phyloP scores from a whole-genome alignment of 495 filamentous ascomycete genomes.

The Aspergillus egyptiacus region DNA sequence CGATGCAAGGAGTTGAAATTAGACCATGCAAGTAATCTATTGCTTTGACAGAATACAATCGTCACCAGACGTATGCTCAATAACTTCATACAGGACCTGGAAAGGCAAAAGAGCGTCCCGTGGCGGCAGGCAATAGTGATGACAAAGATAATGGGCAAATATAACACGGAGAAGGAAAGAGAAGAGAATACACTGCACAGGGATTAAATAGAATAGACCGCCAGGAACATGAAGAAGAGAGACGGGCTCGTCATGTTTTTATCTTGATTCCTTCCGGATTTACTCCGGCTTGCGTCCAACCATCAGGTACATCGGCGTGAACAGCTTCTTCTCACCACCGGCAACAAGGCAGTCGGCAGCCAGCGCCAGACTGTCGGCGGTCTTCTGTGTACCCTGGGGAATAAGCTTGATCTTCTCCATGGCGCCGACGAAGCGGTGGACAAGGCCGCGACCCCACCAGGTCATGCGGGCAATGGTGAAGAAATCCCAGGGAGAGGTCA shows the following conservation, averaged over 20 bases:
- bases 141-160: no score
- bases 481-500: conserved; percentile 72
- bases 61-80: no score
- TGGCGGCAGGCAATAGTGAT: no score
- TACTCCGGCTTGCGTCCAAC: conserved; percentile 79
- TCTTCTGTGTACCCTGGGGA: conserved; percentile 87
- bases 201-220: conserved; percentile 22
- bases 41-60: no score
- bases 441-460: conserved; percentile 64
- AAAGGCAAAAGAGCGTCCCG: no score
- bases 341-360: conserved; percentile 86
- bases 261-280: conserved; percentile 19
- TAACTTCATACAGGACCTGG: no score
- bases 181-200: neutral
- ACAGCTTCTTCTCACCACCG: conserved; percentile 86
- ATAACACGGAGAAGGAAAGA: conserved; percentile 7
- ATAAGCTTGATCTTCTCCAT: conserved; percentile 71
- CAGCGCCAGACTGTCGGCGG: conserved; percentile 77
- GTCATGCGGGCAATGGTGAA: conserved; percentile 89
- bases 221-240: conserved; percentile 10
- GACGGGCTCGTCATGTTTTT: no score
- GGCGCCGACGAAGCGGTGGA: conserved; percentile 74
- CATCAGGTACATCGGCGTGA: conserved; percentile 99
- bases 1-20: no score
- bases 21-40: no score